These are phyloP conservation scores for Sonneratia caseolaris DNA, from an alignment of 345 rosid genomes.

Conservation along the genomic window DNA sequence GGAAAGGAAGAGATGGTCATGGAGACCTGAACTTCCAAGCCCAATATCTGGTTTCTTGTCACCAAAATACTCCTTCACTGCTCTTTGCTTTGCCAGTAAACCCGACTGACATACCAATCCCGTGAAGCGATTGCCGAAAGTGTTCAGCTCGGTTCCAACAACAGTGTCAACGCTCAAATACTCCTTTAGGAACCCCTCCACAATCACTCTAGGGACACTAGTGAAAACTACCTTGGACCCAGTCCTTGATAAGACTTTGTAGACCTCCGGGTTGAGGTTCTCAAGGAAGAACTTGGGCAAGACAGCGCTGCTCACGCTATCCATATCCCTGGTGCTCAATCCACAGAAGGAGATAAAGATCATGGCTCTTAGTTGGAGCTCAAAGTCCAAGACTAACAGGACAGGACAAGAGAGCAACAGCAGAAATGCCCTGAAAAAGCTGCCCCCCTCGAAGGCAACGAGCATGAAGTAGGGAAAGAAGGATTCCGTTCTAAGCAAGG, in stretches of 20 bases:
- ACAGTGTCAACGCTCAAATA: constrained; percentile 74
- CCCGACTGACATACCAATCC: constrained; percentile 23
- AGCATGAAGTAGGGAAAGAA: constrained; percentile 40
- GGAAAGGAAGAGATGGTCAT: neutral
- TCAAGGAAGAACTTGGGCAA: constrained; percentile 25
- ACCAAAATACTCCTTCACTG: constrained; percentile 1
- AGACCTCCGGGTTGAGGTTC: constrained; percentile 20
- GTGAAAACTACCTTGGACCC: constrained; percentile 63
- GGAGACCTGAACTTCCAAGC: neutral
- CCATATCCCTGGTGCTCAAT: constrained; percentile 13
- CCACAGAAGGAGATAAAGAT: constrained; percentile 21
- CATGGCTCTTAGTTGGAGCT: constrained; percentile 16
- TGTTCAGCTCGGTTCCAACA: constrained; percentile 51
- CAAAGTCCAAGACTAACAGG: constrained; percentile 13
- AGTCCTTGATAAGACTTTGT: constrained; percentile 29
- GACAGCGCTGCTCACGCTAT: constrained; percentile 24
- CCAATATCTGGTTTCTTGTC: constrained; percentile 1
- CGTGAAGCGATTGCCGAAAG: constrained; percentile 39
- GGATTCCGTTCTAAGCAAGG: constrained; percentile 22
- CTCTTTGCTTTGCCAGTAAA: neutral
- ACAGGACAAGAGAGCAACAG: constrained; percentile 20
- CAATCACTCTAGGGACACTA: constrained; percentile 65
- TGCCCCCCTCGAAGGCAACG: constrained; percentile 31
- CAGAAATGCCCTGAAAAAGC: constrained; percentile 23
- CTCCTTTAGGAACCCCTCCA: constrained; percentile 65